Base-by-base conservation (phyloP, 2,329 filamentous ascomycete species). In the Colletotrichum sp. region DNA sequence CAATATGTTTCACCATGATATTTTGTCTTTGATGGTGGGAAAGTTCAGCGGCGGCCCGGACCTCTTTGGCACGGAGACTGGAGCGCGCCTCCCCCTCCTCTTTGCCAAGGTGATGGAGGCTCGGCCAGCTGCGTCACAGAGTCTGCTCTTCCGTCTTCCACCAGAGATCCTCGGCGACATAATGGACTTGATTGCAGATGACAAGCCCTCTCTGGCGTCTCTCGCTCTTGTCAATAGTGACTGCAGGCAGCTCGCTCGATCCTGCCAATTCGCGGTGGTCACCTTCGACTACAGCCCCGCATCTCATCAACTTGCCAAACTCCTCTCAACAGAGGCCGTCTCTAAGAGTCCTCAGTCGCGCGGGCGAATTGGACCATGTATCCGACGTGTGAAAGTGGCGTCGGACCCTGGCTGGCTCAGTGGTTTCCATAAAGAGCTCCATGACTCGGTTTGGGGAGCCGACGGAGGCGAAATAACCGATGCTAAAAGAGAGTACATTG, bases 161-260 rank as follows among this genome's bases (percentile, higher is more conserved):
- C 8, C 57, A 60, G 57, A 60, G 57, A 32, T 32, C 26, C 57
- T 60, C 57, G 57, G 57, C 57, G 57, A 60, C 26, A 32, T 32
- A 60, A 60, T 60, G 57, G 57, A 60, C 57, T 69, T 78, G 3
- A n/a, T 79, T n/a, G 64, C 59, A 16, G 67, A 77, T 7, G 76
- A 75, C 9, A 75, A 77, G 67, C n/a, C 52, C 2, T 24, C 73
- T 39, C 63, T 79, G 24, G 69, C 76, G 21, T 57, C 74, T 16
- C 69, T 79, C 32, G 76, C 78, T 34, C 44, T 78, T 18, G 78
- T 77, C 32, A 80, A 77, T 26, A 80, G 77, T 21, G 77, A 79
- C 5, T 80, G 72, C n/a, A 55, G 44, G 2, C 72, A 69, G 49
- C 76, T 80, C 2, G 76, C 76, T 13, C 71, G 64, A 13, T 77